Conservation (phyloP, 2,329 filamentous ascomycete species). For the Verticillium longisporum region DNA sequence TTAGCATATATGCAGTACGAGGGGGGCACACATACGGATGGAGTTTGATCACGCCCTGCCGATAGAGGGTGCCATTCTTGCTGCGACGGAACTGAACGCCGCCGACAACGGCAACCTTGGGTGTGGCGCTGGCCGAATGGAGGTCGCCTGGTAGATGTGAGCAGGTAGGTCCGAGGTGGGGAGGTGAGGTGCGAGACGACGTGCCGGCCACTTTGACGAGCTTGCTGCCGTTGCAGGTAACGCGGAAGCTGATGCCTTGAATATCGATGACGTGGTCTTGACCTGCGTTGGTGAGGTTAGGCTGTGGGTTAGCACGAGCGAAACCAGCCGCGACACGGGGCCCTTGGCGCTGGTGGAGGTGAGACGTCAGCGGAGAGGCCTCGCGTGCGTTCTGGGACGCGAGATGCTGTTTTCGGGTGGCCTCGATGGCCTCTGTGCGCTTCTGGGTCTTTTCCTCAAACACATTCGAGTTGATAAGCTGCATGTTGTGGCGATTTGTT, state of each 20-base stretch:
- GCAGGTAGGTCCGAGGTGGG: slow-evolving; percentile 4
- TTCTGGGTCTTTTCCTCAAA: slow-evolving; percentile 68
- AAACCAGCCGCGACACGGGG: slow-evolving; percentile 5
- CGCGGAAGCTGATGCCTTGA: slow-evolving; percentile 65
- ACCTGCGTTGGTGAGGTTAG: slow-evolving; percentile 21
- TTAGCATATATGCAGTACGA: slow-evolving; percentile 27
- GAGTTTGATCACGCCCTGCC: slow-evolving; percentile 66
- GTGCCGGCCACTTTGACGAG: slow-evolving; percentile 65
- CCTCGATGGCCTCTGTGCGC: slow-evolving; percentile 64
- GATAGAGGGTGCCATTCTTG: slow-evolving; percentile 81
- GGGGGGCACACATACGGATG: slow-evolving; percentile 56
- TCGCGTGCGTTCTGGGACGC: slow-evolving; percentile 48
- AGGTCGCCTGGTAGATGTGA: slow-evolving; percentile 41
- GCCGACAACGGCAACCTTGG: slow-evolving; percentile 65
- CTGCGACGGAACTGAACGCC: slow-evolving; percentile 80
- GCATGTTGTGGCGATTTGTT: slow-evolving; percentile 63
- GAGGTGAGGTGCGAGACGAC: neutral
- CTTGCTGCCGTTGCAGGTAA: slow-evolving; percentile 75
- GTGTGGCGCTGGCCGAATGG: slow-evolving; percentile 59
- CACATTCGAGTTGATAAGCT: slow-evolving; percentile 74
- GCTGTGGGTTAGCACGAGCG: slow-evolving; percentile 13
- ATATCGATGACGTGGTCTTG: slow-evolving; percentile 56
- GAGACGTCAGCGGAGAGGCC: slow-evolving; percentile 48
- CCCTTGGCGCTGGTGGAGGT: slow-evolving; percentile 27
- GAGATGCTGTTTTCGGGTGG: slow-evolving; percentile 54